A percentile compares a stretch with the other conserved stretches of the same genome.
Evolutionary conservation across 441 rosid genomes (phyloP).

Genomic region (Bocquillonia castaneifolia): DNA sequence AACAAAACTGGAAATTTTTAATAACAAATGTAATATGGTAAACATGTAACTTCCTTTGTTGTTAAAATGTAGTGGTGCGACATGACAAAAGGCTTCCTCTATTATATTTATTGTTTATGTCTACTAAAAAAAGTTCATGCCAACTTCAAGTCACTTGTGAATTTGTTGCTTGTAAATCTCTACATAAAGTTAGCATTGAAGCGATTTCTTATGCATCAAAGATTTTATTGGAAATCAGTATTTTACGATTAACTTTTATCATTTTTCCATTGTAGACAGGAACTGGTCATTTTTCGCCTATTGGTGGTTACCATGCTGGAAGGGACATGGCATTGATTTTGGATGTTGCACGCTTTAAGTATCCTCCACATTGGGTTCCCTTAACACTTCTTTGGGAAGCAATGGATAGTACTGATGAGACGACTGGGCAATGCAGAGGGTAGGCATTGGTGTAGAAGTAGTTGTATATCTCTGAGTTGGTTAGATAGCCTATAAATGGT

Average conservation of each 20-base stretch:
- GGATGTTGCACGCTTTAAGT: constrained; percentile 62
- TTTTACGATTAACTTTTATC: not conserved
- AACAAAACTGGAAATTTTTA: not conserved
- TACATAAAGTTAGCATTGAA: not conserved
- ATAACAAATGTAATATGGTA: not conserved
- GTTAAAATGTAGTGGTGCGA: not conserved
- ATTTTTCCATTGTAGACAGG: constrained; percentile 43
- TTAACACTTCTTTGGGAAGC: constrained; percentile 58
- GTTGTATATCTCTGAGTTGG: not conserved
- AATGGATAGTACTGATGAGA: constrained; percentile 40
- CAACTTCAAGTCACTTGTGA: not conserved
- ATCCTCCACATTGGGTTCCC: constrained; percentile 65
- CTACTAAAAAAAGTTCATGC: not conserved
- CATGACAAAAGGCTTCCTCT: not conserved
- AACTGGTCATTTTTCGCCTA: constrained; percentile 59
- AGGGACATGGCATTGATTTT: constrained; percentile 50
- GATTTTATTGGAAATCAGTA: not conserved
- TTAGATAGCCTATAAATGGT: not conserved
- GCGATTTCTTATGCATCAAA: not conserved
- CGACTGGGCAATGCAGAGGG: constrained; percentile 48
- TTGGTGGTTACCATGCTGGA: constrained; percentile 56
- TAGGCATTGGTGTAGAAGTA: constrained; percentile 18
- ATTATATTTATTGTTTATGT: not conserved
- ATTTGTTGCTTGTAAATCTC: not conserved
- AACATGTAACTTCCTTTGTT: not conserved